These are phyloP conservation scores for Russula sp. DNA, from an alignment of 768 basidiomycete genomes.

Conservation along the genomic window DNA sequence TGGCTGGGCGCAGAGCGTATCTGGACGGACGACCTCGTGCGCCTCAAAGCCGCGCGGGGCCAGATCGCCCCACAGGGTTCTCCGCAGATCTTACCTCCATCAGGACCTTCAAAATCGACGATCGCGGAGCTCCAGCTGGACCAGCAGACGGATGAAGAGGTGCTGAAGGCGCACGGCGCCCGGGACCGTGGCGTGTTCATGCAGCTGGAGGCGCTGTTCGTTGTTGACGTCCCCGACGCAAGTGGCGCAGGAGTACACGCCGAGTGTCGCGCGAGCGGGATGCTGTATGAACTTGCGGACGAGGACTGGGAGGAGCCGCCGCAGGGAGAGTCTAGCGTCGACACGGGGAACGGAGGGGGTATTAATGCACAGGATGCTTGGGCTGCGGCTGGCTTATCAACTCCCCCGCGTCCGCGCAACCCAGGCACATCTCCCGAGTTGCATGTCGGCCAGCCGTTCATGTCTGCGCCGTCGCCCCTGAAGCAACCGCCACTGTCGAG, in stretches of 20 bases:
- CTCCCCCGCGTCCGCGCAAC: background rate
- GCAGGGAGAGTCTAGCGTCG: conserved; percentile 9
- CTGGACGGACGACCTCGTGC: conserved; percentile 80
- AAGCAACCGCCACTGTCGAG: conserved; percentile 31
- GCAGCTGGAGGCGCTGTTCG: conserved; percentile 57
- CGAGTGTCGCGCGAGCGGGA: conserved; percentile 65
- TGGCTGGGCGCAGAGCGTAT: conserved; percentile 91
- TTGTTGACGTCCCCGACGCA: conserved; percentile 46
- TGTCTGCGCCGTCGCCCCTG: conserved; percentile 32
- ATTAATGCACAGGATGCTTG: conserved; percentile 16
- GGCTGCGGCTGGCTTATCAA: conserved; percentile 10
- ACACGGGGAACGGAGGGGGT: conserved; percentile 32
- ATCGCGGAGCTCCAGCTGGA: conserved; percentile 18
- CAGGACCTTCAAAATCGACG: conserved; percentile 41
- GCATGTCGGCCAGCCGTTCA: conserved; percentile 26
- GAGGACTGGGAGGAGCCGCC: conserved; percentile 53
- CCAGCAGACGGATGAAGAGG: conserved; percentile 14
- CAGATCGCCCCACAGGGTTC: conserved; percentile 64
- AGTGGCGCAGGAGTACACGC: conserved; percentile 38
- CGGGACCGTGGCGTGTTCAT: conserved; percentile 64
- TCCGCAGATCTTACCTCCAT: conserved; percentile 52
- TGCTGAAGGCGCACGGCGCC: conserved; percentile 39
- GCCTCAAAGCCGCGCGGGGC: conserved; percentile 63
- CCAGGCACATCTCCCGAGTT: conserved; percentile 14
- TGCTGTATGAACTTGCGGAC: conserved; percentile 75